Conservation (phyloP, 148 eudicot species). For the Suaeda aralocaspica region DNA sequence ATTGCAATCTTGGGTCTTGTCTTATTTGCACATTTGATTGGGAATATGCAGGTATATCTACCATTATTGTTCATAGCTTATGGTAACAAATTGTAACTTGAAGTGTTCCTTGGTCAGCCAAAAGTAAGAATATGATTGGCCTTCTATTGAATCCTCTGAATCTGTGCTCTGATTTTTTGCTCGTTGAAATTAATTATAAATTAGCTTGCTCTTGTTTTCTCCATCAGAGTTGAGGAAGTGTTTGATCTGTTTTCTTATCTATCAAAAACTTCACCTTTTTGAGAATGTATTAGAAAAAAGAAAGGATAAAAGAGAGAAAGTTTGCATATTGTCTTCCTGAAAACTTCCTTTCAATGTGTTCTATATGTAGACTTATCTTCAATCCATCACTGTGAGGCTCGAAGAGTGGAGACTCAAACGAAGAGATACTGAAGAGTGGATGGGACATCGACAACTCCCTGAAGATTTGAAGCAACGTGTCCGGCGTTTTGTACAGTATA, state of each 20-base stretch:
- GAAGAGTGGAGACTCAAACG: constrained; percentile 88
- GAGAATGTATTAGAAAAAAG: too few species aligned
- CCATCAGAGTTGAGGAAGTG: neutral
- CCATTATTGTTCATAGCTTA: neutral
- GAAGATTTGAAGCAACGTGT: constrained; percentile 65
- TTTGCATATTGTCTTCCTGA: neutral
- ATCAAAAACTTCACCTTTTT: neutral
- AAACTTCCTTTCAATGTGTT: neutral
- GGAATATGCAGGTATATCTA: constrained; percentile 87
- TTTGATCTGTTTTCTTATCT: neutral
- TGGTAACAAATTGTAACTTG: neutral
- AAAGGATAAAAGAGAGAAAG: too few species aligned
- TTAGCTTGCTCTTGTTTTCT: neutral
- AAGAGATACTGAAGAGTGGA: constrained; percentile 90
- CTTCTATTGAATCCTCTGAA: neutral
- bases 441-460: constrained; percentile 85
- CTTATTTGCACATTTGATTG: constrained; percentile 90
- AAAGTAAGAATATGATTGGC: neutral
- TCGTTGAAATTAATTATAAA: neutral
- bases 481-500: constrained; percentile 71
- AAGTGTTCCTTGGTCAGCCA: constrained; percentile 1
- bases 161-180: neutral
- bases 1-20: constrained; percentile 93
- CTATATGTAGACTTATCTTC: constrained; percentile 65
- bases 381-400: constrained; percentile 70